Evolutionary conservation across 2,329 filamentous ascomycete species (phyloP), one percentile per base, ranked within the genome.

Genomic region (Aspergillus pseudoglaucus): DNA sequence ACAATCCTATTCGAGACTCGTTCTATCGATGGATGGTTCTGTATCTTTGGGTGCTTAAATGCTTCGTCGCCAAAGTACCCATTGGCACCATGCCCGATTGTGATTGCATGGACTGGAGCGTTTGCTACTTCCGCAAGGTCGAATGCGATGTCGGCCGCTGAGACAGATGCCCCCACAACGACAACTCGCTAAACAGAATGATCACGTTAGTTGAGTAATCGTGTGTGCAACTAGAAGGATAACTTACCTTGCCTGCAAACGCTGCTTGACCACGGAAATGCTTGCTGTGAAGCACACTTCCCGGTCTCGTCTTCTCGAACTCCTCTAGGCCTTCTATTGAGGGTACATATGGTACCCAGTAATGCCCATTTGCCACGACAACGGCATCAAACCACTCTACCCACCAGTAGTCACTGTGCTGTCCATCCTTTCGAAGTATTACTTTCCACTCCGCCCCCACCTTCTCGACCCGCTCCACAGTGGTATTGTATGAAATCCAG

Each of bases 361-460:
- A 82, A 51, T 81, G 79, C 0, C 80, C 80, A 17, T 10, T 17
- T 17, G 37, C 37, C 17, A 39, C 17, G 17, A 39, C 17, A 3
- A 82, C 73, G 1, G 76, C 79, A 52, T 83, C 80, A 46, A 82
- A 82, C 33, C 66, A 66, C 57, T 83, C 80, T 0, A 64, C 64
- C 79, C 79, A 82, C 79, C 80, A 83, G 47, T 74, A 73, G 52
- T 82, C 75, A 44, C 61, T 58, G 14, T 63, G 35, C 38, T 27
- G 66, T 4, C 15, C 37, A 14, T 23, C 38, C 30, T 33, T 53
- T 23, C 77, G 67, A 12, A 83, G 57, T 2, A 71, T 75, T 3
- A 81, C 53, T 44, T 70, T 70, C 79, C 73, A 82, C 62, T 75
- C 74, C 0, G 56, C 49, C 0, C 67, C 64, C 1, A 71, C 57